A percentile compares a stretch with the other conserved stretches of the same genome.
phyloP scores from a whole-genome alignment of 768 basidiomycete species.

The Amanita polypyramis region DNA sequence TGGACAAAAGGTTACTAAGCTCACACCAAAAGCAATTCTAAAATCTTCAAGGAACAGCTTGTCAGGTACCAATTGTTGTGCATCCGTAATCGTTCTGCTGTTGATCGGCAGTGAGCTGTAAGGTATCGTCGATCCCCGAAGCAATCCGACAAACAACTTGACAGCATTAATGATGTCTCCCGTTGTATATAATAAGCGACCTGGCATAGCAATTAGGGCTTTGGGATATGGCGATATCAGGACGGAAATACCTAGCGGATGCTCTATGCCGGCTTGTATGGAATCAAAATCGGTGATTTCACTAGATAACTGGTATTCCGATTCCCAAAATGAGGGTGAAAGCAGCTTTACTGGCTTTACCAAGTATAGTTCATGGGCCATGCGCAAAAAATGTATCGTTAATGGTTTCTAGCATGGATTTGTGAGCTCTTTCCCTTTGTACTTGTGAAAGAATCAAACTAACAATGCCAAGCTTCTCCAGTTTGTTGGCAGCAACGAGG shows the following conservation, averaged over 20 bases:
- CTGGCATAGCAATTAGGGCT: slow-evolving; percentile 24
- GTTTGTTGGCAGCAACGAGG: slow-evolving; percentile 57
- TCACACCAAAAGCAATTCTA: slow-evolving; percentile 71
- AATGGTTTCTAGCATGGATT: slow-evolving; percentile 56
- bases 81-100: slow-evolving; percentile 9
- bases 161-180: slow-evolving; percentile 76
- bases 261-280: slow-evolving; percentile 65
- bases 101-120: slow-evolving; percentile 1
- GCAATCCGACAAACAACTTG: slow-evolving; percentile 61
- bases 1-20: slow-evolving; percentile 11
- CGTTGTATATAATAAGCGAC: slow-evolving; percentile 82
- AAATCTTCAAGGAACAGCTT: slow-evolving; percentile 83
- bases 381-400: slow-evolving; percentile 72
- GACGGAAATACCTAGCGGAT: slow-evolving; percentile 51
- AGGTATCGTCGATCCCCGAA: slow-evolving; percentile 33
- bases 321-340: slow-evolving; percentile 76
- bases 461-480: slow-evolving; percentile 82
- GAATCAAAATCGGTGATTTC: slow-evolving; percentile 42
- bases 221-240: not conserved
- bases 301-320: slow-evolving; percentile 40
- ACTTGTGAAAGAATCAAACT: slow-evolving; percentile 19
- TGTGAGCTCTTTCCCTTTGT: slow-evolving; percentile 3
- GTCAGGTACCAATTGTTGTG: slow-evolving; percentile 32
- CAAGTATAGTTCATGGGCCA: slow-evolving; percentile 55
- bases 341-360: slow-evolving; percentile 41